phyloP scores from a whole-genome alignment of 345 rosid species.

The Sonneratia alba region DNA sequence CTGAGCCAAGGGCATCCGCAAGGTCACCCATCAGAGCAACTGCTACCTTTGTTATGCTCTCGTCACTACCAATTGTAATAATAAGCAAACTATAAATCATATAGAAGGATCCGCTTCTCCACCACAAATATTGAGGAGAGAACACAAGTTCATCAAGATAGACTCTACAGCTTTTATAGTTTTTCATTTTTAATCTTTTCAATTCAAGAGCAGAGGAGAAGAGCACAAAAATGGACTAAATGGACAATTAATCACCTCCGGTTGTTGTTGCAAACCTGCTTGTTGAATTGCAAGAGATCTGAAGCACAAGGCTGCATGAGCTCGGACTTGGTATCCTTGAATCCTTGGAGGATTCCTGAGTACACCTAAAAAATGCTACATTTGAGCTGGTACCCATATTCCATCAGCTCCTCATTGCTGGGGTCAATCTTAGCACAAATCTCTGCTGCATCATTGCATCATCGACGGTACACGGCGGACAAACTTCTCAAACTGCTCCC shows the following conservation, averaged over 20 bases:
- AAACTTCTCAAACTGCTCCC: conserved; percentile 67
- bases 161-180: too few relatives aligned
- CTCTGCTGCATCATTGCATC: conserved; percentile 77
- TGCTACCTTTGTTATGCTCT: too few relatives aligned
- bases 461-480: conserved; percentile 47
- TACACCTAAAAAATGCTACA: conserved; percentile 85
- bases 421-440: conserved; percentile 59
- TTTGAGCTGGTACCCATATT: conserved; percentile 72
- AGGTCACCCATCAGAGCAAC: too few relatives aligned
- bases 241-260: conserved; percentile 27
- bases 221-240: too few relatives aligned
- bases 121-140: too few relatives aligned
- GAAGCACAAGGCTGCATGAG: conserved; percentile 76
- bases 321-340: conserved; percentile 65
- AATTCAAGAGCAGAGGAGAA: too few relatives aligned
- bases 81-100: too few relatives aligned
- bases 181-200: too few relatives aligned
- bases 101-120: too few relatives aligned
- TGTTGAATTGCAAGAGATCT: conserved; percentile 73
- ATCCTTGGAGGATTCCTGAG: conserved; percentile 92
- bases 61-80: too few relatives aligned
- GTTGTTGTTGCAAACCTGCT: conserved; percentile 57
- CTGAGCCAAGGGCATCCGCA: too few relatives aligned
- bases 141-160: too few relatives aligned
- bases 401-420: conserved; percentile 70